Base-by-base conservation (phyloP, 208 protist genomes). In the Endotrypanum monterogeii region DNA sequence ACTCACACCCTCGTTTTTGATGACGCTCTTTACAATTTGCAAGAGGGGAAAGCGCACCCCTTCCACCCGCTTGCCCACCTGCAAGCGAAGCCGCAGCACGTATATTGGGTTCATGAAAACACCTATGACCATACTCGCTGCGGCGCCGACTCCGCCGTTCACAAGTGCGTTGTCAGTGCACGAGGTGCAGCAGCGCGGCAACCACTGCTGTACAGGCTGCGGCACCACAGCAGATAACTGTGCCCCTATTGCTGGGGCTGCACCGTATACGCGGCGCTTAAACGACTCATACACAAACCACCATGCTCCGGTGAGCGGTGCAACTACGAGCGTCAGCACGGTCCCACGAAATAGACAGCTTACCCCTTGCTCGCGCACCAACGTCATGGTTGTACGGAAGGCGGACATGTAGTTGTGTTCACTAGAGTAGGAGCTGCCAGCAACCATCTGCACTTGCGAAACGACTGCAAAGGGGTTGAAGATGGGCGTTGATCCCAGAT, bases 381-480 rank as follows among this genome's bases (percentile, higher is more conserved):
- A 75, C 37, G 80, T 88, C 16, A 82, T 37, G 41, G 85, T 88
- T 16, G 91, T 93, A 20, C 86, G 78, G 57, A 74, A 84, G 5
- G 88, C 88, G 32, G 80, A 89, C 83, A 88, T 89, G 77, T 95
- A 95, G 70, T 84, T 88, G 74, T 92, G 87, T n/a, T 87, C 87
- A 28, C 76, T 82, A 50, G 82, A 74, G 60, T 85, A 87, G 55
- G 73, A 76, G 71, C 76, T 84, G 56, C 86, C 91, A 28, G 87
- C 91, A 56, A 95, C 89, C 91, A 95, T 95, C 73, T 95, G 91
- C 66, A 93, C 85, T 84, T 95, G 91, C 61, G 87, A 92, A 14
- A 95, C 78, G 0, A 95, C 91, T 2, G 79, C 89, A 48, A 95
- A 95, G 1, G 91, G 91, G 70, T 91, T 95, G 80, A 91, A 95